Percentiles rank a stretch among this genome's conserved stretches.
Evolutionary conservation across 2,329 filamentous ascomycete genomes (phyloP).

Genomic region (Biscogniauxia mediterranea): DNA sequence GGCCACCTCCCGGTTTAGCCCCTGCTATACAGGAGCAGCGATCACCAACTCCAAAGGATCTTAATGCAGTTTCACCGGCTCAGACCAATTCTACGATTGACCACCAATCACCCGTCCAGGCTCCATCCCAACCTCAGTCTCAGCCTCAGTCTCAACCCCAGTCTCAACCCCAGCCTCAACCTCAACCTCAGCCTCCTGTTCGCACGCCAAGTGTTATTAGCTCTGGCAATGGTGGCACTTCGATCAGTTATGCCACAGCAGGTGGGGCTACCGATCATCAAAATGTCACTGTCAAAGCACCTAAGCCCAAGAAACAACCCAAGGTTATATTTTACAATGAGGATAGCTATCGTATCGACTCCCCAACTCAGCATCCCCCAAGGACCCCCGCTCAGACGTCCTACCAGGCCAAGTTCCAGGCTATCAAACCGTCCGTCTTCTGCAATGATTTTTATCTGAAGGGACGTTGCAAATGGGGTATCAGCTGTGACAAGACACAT

Average conservation of each 20-base stretch:
- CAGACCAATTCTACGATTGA: conserved; percentile 7
- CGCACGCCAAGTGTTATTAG: conserved; percentile 30
- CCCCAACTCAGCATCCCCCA: conserved; percentile 32
- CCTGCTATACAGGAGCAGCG: conserved; percentile 8
- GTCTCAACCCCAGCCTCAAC: no score
- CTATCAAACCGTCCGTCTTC: conserved; percentile 32
- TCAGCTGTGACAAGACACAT: conserved; percentile 33
- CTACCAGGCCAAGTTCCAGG: conserved; percentile 33
- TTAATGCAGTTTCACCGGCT: conserved; percentile 13
- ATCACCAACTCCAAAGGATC: conserved; percentile 10
- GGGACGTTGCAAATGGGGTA: conserved; percentile 30
- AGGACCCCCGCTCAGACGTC: conserved; percentile 30
- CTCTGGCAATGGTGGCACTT: conserved; percentile 35
- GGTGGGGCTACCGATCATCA: conserved; percentile 31
- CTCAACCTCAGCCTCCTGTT: conserved; percentile 5
- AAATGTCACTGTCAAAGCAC: conserved; percentile 33
- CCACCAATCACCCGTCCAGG: conserved; percentile 6
- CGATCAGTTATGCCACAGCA: conserved; percentile 35
- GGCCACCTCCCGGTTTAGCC: conserved; percentile 8
- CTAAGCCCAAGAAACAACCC: conserved; percentile 32
- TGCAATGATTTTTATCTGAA: conserved; percentile 36
- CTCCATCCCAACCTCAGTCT: conserved; percentile 1
- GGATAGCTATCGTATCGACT: conserved; percentile 32
- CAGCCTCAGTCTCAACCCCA: conserved; percentile 6
- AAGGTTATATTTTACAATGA: conserved; percentile 32